Base-by-base conservation (phyloP, 306 rosid genomes). In the Pterocarpus macrocarpus region DNA sequence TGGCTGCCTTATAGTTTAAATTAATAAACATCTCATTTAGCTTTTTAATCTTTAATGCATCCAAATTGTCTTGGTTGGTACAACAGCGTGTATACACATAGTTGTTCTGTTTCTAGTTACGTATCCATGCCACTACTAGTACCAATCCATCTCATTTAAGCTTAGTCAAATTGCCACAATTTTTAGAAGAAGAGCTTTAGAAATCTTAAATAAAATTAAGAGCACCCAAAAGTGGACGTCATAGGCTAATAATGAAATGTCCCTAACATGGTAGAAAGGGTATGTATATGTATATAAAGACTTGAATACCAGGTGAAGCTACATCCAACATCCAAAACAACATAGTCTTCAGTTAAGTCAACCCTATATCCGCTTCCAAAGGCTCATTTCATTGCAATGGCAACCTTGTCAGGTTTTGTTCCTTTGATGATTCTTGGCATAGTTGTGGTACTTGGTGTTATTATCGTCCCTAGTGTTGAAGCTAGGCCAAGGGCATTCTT, bases 401-500 rank as follows among this genome's bases (percentile, higher is more conserved):
- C 69, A 53, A 1, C n/a, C 41, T 47, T 43, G 3, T 64, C 63
- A 50, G 56, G 59, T n/a, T 56, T 64, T 39, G 38, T 8, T 30
- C 36, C 30, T 13, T 8, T 11, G 8, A 16, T 71, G 15, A 2
- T 58, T 55, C 53, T 82, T 30, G 16, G 75, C 75, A 7, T 80
- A 9, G 66, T 75, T 34, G 8, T 86, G 1, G 38, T 63, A 9
- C 4, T 73, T 30, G 62, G 69, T 56, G 62, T 5, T 36, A 12
- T 59, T 73, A 8, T 58, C 64, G 77, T 65, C 6, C 81, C 72
- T 35, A 72, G 57, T 49, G 63, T 9, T 66, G 85, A 77, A 50
- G 86, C 65, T 2, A 76, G 85, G 73, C 53, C 78, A 82, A 87
- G 90, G 64, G 88, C 91, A 7, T 89, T 89, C 78, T 91, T 87